Base-by-base conservation (phyloP, 257 asterid genomes). In the Salvia rosmarinus region DNA sequence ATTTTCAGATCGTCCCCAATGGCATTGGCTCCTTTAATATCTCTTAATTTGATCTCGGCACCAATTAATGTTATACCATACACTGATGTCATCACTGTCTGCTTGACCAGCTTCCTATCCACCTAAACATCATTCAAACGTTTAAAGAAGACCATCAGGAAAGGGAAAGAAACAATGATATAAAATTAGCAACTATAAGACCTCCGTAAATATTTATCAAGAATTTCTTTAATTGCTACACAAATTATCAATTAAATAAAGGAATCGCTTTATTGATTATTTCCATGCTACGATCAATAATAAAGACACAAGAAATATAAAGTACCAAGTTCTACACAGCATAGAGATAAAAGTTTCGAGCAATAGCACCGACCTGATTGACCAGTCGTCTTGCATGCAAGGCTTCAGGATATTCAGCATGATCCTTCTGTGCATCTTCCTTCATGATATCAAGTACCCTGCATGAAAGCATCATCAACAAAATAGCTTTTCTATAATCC, bases 361-460 rank as follows among this genome's bases (percentile, higher is more conserved):
- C n/a, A n/a, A n/a, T n/a, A n/a, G n/a, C n/a, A n/a, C n/a, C n/a
- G n/a, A n/a, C n/a, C n/a, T n/a, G n/a, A n/a, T n/a, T n/a, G n/a
- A n/a, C n/a, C n/a, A n/a, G n/a, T n/a, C 70, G 66, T 77, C 87
- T 89, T 51, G 97, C 97, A 58, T 57, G 90, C 77, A 84, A 70
- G 16, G 96, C 96, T 13, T 94, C 96, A 5, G 96, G 87, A 76
- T 67, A 86, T 79, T 60, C 82, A 67, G 72, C 83, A 79, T 97
- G 99, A 88, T 94, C 99, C 84, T 82, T 84, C 80, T 82, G 84
- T 47, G 96, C 96, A 75, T 94, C 96, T 71, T 79, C 82, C 81
- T 84, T 91, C 96, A 94, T 94, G 78, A 89, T 89, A 68, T 82
- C 89, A 80, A 82, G 85, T 83, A 94, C 97, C 85, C n/a, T n/a